Evolutionary conservation across 805 yeast species (phyloP), one percentile per base, ranked within the genome.

Genomic region (Candida sanyiensis): DNA sequence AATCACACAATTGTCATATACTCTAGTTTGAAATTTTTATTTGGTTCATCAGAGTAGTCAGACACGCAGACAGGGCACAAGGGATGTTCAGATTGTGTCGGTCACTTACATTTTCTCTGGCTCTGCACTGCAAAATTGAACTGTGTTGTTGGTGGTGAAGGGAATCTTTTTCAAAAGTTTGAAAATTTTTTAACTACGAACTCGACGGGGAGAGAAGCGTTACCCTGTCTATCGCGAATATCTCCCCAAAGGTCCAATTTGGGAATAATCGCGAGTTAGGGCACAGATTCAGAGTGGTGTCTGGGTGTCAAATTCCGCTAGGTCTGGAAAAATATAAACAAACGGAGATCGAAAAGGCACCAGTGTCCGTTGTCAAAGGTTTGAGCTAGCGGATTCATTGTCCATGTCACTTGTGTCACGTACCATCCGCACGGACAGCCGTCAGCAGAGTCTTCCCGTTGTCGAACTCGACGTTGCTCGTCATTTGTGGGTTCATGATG

Each of bases 1-100:
- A 76, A 72, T 74, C 80, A 74, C 66, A 51, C 64, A 48, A 45
- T 46, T 52, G 69, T 75, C 81, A 75, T 72, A 75, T 67, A 75
- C 82, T 75, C 82, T 75, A 75, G 82, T 75, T 75, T 75, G 80
- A 58, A 50, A 41, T 30, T 39, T 67, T 65, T 54, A 37, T 43
- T 51, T 53, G 44, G 52, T 49, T 54, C 58, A 53, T 53, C 58
- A 53, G 36, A 41, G 26, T 27, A 26, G 30, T 16, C 35, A 13
- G 28, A 30, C 31, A 16, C 15, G 12, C 12, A 18, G 23, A 19
- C 13, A 34, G 9, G n/a, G 17, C n/a, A 6, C 26, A 7, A 11
- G 18, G 27, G 21, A 27, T n/a, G 11, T 25, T 24, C 31, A 20
- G 20, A 12, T 15, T 9, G 21, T 11, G 23, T 23, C 13, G 15